phyloP scores from a whole-genome alignment of 2,329 filamentous ascomycete species.

The Ascomycota sp. region DNA sequence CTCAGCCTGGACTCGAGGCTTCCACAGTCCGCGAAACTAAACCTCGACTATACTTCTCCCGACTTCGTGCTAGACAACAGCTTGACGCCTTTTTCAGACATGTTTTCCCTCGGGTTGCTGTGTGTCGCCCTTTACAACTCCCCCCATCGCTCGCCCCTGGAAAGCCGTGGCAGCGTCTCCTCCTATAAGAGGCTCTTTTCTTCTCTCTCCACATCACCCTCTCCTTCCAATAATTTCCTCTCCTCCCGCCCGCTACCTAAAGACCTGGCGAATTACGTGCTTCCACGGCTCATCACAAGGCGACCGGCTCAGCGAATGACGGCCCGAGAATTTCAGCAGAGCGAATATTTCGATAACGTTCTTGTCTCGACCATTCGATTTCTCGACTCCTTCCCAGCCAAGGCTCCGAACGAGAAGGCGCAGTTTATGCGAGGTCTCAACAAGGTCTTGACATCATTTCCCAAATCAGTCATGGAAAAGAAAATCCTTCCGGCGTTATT shows the following conservation, averaged over 20 bases:
- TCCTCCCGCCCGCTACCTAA: conserved; percentile 60
- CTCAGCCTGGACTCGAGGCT: conserved; percentile 72
- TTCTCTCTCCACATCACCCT: conserved; percentile 60
- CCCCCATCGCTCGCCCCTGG: conserved; percentile 74
- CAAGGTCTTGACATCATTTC: conserved; percentile 78
- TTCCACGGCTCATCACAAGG: conserved; percentile 73
- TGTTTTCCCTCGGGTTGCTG: conserved; percentile 82
- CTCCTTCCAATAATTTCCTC: conserved; percentile 64
- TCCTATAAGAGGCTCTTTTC: conserved; percentile 72
- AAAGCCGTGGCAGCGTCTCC: conserved; percentile 60
- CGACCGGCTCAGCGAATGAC: conserved; percentile 73
- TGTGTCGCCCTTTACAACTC: conserved; percentile 85
- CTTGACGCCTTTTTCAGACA: conserved; percentile 64
- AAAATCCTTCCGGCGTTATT: conserved; percentile 77
- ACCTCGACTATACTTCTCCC: conserved; percentile 83
- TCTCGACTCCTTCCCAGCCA: conserved; percentile 73
- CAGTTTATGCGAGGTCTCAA: conserved; percentile 79
- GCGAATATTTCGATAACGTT: conserved; percentile 92
- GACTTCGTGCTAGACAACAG: conserved; percentile 89
- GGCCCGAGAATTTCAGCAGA: conserved; percentile 82
- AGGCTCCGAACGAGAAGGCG: conserved; percentile 76
- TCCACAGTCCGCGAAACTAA: conserved; percentile 65
- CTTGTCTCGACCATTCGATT: conserved; percentile 93
- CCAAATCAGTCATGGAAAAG: conserved; percentile 81
- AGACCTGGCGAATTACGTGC: conserved; percentile 52